Conservation (phyloP, 177 flowering plant genomes). For the Vitis hybrid region DNA sequence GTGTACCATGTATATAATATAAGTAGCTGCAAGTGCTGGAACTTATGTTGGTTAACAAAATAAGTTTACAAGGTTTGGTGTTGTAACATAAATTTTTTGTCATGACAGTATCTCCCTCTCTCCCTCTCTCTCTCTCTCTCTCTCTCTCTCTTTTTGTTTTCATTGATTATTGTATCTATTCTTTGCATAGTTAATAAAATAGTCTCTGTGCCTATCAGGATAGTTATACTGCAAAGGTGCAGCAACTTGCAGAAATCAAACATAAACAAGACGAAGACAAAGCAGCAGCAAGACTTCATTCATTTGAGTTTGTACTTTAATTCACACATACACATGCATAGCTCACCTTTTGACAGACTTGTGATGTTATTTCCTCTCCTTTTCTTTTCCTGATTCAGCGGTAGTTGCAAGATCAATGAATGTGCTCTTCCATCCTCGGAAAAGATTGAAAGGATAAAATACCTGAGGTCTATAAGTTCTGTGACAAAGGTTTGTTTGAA, state of each 20-base stretch:
- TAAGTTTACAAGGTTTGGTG: not conserved
- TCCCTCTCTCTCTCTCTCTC: not conserved
- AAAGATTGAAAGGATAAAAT: conserved; percentile 39
- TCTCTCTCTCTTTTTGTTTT: not conserved
- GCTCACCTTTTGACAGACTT: not conserved
- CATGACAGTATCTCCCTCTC: not conserved
- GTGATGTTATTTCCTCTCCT: not conserved
- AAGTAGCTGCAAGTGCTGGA: not conserved
- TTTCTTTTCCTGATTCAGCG: conserved; percentile 20
- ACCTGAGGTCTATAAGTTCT: conserved; percentile 43
- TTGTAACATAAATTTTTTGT: not conserved
- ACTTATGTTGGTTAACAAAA: not conserved
- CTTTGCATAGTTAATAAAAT: not conserved
- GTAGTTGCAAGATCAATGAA: conserved; percentile 30
- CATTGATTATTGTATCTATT: not conserved
- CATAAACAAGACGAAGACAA: conserved; percentile 82
- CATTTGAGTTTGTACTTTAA: conserved; percentile 53
- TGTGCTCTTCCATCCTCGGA: conserved; percentile 27
- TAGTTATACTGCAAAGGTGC: conserved; percentile 50
- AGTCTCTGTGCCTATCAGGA: conserved; percentile 23
- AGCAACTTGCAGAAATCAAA: conserved; percentile 56
- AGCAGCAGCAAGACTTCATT: conserved; percentile 66
- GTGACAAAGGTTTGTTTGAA: conserved; percentile 23
- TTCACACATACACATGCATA: not conserved
- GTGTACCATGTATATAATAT: not conserved